Base-by-base conservation (phyloP, 352 stramenopile genomes). In the Phytophthora pini region DNA sequence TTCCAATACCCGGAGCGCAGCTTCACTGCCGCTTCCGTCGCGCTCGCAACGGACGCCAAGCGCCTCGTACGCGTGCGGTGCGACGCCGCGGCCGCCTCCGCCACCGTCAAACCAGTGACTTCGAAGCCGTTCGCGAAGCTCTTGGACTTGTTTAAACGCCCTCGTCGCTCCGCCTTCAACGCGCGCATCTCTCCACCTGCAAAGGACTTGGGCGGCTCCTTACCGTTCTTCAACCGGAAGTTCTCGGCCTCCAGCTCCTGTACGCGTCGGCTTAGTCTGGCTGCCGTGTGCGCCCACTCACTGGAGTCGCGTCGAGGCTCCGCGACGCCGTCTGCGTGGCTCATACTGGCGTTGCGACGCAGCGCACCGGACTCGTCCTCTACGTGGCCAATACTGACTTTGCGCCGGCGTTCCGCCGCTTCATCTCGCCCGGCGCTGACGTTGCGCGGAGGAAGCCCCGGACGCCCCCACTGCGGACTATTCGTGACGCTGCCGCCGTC, bases 1-100 rank as follows among this genome's bases (percentile, higher is more conserved):
- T 91, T 90, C 84, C 84, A 91, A 50, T 91, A 93, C 4, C 82
- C 84, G 5, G 79, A 77, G 17, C 82, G 83, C 34, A 84, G 72
- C 54, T 84, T 77, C 26, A 56, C 64, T 3, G 44, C 50, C 38
- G 70, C 62, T 65, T 78, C 63, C 20, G 54, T 69, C 4, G 50
- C 54, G 10, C 47, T 62, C 4, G 55, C 59, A 31, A 26, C 59
- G 2, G 65, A 71, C 2, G 60, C 70, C 38, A 77, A 60, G 29
- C 78, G 77, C 47, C 76, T 84, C 4, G 77, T 77, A 17, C 82
- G 80, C 15, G 82, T 79, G 15, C 84, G 75, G 52, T 89, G 82
- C 5, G 84, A 93, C 5, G 84, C 84, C 1, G 82, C 82, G 3
- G 74, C 77, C 3, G 82, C 84, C 48, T 91, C 82, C 2, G 77